Percentiles rank a stretch among this genome's conserved stretches.
These are phyloP conservation scores for Ostreobium quekettii DNA, from an alignment of 139 green algal species.

Conservation along the genomic window DNA sequence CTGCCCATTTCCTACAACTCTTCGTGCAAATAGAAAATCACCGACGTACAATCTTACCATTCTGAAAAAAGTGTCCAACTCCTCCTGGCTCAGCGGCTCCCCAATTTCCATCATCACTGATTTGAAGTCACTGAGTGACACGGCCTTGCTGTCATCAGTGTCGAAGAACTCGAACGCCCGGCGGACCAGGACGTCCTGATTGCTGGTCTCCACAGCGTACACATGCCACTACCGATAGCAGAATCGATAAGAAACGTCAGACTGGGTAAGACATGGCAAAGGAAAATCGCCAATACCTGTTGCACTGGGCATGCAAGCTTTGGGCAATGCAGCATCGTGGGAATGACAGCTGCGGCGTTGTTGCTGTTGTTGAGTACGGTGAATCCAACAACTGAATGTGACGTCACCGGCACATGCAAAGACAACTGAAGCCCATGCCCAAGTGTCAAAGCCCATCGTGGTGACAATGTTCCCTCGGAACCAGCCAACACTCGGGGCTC, in stretches of 20 bases:
- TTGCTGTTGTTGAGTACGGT: no score
- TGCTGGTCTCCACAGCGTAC: neutral
- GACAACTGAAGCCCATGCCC: no score
- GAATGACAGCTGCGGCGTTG: no score
- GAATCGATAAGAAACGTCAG: neutral
- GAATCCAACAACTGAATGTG: no score
- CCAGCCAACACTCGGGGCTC: no score
- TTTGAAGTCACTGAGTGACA: neutral
- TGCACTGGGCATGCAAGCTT: no score
- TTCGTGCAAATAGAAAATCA: neutral
- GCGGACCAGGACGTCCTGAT: neutral
- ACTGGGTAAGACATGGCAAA: neutral
- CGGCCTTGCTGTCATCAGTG: neutral
- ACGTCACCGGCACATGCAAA: no score
- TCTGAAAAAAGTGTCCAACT: neutral
- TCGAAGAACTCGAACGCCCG: neutral
- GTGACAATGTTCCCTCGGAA: no score
- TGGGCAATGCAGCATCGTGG: no score
- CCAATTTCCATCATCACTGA: slow-evolving; percentile 5
- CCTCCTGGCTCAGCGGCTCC: neutral
- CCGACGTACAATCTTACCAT: neutral
- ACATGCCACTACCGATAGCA: neutral
- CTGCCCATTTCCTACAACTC: neutral
- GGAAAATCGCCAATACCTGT: no score
- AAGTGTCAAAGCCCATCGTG: no score